phyloP scores from a whole-genome alignment of 2,329 filamentous ascomycete species.

The Pyrenochaeta sp. region DNA sequence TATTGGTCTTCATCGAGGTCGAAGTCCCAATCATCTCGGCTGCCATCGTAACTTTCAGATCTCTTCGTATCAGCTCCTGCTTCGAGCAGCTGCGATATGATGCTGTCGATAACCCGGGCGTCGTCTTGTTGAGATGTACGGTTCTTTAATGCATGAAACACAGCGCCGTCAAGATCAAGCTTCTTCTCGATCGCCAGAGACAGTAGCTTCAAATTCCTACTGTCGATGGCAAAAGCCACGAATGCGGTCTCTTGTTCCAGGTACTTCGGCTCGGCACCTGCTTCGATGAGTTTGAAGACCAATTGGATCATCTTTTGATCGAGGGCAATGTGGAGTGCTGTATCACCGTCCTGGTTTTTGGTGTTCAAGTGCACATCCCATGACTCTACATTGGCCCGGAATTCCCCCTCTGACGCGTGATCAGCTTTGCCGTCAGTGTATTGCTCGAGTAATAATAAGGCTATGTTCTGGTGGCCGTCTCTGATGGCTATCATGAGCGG shows the following conservation, averaged over 20 bases:
- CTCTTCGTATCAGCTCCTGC: slow-evolving; percentile 7
- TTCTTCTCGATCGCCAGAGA: slow-evolving; percentile 6
- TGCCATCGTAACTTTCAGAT: neutral
- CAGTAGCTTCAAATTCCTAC: slow-evolving; percentile 7
- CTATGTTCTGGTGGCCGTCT: slow-evolving; percentile 14
- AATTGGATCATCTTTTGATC: slow-evolving; percentile 2
- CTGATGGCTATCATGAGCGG: slow-evolving; percentile 15
- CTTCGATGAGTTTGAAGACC: slow-evolving; percentile 8
- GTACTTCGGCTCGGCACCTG: slow-evolving; percentile 7
- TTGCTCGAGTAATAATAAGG: slow-evolving; percentile 7
- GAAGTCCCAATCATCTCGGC: neutral
- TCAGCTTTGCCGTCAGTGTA: neutral
- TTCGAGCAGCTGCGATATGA: slow-evolving; percentile 9
- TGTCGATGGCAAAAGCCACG: slow-evolving; percentile 4
- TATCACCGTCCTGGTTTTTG: slow-evolving; percentile 11
- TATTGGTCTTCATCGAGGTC: neutral
- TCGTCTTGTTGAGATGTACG: neutral
- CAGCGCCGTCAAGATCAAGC: slow-evolving; percentile 4
- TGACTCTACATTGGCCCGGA: too few species aligned
- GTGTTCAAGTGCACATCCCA: slow-evolving; percentile 11
- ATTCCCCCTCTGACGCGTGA: neutral
- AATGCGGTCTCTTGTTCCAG: slow-evolving; percentile 4
- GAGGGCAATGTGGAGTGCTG: slow-evolving; percentile 14
- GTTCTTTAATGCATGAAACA: slow-evolving; percentile 5
- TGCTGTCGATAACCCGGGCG: slow-evolving; percentile 2